Percentiles rank a stretch among this genome's conserved stretches.
Conservation (phyloP, 768 basidiomycete species). For the Sporobolomyces phaffii region DNA sequence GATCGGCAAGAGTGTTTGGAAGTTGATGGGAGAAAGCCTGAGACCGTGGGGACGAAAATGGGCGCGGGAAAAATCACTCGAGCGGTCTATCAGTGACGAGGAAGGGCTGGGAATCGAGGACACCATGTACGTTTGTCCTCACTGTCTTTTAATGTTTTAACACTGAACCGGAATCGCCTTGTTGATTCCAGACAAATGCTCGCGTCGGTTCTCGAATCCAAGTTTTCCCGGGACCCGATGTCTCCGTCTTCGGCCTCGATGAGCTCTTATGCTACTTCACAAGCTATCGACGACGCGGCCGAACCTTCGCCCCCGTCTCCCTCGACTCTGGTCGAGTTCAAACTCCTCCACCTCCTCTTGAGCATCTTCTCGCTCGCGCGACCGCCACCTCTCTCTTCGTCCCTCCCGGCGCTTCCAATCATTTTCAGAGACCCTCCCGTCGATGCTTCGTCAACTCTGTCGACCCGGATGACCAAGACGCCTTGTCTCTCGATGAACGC, state of each 20-base stretch:
- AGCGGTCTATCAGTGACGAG: background rate
- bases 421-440: constrained; percentile 15
- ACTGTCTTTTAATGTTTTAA: no score
- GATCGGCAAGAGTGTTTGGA: constrained; percentile 3
- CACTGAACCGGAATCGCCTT: background rate
- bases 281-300: background rate
- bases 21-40: background rate
- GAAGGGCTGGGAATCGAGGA: background rate
- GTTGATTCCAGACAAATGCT: background rate
- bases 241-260: constrained; percentile 12
- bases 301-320: background rate
- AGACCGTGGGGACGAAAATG: constrained; percentile 6
- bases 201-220: background rate
- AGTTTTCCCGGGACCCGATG: background rate
- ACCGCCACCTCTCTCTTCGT: background rate
- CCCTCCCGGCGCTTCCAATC: background rate
- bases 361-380: background rate
- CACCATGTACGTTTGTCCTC: constrained; percentile 3
- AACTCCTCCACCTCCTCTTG: constrained; percentile 18
- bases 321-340: constrained; percentile 18
- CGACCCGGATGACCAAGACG: background rate
- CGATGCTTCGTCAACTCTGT: background rate
- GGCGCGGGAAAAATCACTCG: background rate
- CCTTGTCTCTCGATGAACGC: constrained; percentile 14
- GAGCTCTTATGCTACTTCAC: constrained; percentile 9